Evolutionary conservation across 345 rosid species (phyloP).

Genomic region (Clausena lansium): DNA sequence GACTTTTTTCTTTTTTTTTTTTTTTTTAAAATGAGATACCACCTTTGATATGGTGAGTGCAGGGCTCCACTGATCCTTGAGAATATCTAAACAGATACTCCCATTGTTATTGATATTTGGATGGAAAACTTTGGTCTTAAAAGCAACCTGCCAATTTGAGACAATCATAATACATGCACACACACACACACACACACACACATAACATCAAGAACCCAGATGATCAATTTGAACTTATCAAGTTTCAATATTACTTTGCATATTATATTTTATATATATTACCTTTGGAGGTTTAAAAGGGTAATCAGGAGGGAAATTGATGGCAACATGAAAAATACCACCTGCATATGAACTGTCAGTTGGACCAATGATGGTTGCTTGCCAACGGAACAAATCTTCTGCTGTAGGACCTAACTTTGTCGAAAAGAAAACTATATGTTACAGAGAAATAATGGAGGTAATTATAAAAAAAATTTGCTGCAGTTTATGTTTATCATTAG

Average conservation of each 20-base stretch:
- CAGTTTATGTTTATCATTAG: neutral
- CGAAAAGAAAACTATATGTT: neutral
- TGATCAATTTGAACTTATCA: too few species aligned
- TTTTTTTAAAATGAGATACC: neutral
- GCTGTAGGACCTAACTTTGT: constrained; percentile 19
- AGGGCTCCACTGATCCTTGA: constrained; percentile 41
- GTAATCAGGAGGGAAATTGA: constrained; percentile 31
- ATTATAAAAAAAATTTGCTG: neutral
- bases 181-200: too few species aligned
- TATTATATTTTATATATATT: neutral
- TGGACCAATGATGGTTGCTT: constrained; percentile 29
- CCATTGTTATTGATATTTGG: constrained; percentile 37
- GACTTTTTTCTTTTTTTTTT: too few species aligned
- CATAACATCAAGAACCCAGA: too few species aligned
- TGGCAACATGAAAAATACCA: constrained; percentile 26
- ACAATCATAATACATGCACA: neutral
- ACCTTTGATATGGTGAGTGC: constrained; percentile 38
- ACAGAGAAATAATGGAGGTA: neutral
- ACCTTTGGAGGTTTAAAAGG: constrained; percentile 40
- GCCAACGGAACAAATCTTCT: constrained; percentile 32
- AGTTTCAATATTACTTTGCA: neutral
- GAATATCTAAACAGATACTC: constrained; percentile 33
- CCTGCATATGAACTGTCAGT: constrained; percentile 24
- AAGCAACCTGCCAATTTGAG: constrained; percentile 24
- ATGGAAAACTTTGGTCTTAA: constrained; percentile 32